Base-by-base conservation (phyloP, 2,329 filamentous ascomycete genomes). In the Tympanopsis confertula region DNA sequence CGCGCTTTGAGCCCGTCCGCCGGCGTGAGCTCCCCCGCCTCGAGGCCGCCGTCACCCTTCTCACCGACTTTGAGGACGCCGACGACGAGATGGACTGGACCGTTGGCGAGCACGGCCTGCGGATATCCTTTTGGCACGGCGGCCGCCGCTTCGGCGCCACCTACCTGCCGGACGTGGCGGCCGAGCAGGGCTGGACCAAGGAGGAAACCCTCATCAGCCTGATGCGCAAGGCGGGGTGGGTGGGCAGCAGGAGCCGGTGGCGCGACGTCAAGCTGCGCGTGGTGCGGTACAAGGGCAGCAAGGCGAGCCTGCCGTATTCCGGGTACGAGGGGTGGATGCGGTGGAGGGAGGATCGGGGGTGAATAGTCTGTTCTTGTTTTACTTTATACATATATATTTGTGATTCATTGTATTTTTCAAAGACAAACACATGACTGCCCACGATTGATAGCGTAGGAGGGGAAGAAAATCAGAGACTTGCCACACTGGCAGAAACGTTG, bases 191-290 rank as follows among this genome's bases (percentile, higher is more conserved):
- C 13, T 98, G 91, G 91, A 85, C 74, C 10, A 88, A 91, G 59
- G 88, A 96, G 55, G 86, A 96, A 68, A 85, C 89, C 0, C 59
- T 98, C 3, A 71, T 87, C 38, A 93, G 85, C 58, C 62, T 96
- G 53, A 91, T 95, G 81, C 72, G 86, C 42, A 98, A 98, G 68
- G 88, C 88, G 1, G 91, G 91, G 1, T 98, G 88, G 88, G 30
- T 26, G 7, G 22, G 22, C 7, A 26, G n/a, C 22, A 7, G 22
- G 22, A 10, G 7, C 22, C 22, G 22, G 22, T 26, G 22, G 22
- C 22, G 22, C 22, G 22, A 26, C 7, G 22, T 26, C 22, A n/a
- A 26, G 7, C 22, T 26, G 7, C 22, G 22, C 7, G n/a, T n/a
- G 22, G 22, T 26, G 22, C 22, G 22, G 22, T 26, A 26, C n/a